These are phyloP conservation scores for Penicillium atrosanguineum DNA, from an alignment of 495 filamentous ascomycete species.

Conservation along the genomic window DNA sequence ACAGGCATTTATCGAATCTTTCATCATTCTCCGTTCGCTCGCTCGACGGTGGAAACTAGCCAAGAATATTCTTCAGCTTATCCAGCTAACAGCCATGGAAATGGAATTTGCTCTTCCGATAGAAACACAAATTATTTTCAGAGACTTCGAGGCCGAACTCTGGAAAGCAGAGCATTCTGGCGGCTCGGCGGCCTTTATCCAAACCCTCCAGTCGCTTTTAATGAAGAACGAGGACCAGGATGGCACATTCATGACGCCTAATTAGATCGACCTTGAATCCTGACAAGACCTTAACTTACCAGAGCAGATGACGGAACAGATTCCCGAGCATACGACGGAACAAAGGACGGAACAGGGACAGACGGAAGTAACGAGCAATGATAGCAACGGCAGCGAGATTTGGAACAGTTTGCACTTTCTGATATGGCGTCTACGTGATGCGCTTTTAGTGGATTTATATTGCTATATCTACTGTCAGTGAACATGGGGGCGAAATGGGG, in stretches of 20 bases:
- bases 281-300: background rate
- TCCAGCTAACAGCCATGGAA: conserved; percentile 15
- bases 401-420: background rate
- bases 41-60: conserved; percentile 19
- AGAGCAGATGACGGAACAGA: background rate
- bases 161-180: conserved; percentile 4
- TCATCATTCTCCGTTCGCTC: conserved; percentile 11
- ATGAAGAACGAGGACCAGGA: background rate
- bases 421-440: background rate
- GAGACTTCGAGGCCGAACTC: conserved; percentile 14
- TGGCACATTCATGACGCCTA: background rate
- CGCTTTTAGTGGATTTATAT: background rate
- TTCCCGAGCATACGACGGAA: background rate
- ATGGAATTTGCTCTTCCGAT: conserved; percentile 6
- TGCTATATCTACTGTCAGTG: background rate
- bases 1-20: conserved; percentile 13
- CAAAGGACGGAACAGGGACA: background rate
- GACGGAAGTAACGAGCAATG: background rate
- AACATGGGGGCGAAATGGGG: background rate
- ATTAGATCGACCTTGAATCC: background rate
- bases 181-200: conserved; percentile 21
- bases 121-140: conserved; percentile 4
- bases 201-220: conserved; percentile 3
- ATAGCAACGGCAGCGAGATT: background rate
- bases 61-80: conserved; percentile 18